A percentile compares a stretch with the other conserved stretches of the same genome.
These are phyloP conservation scores for Podaxis sp. DNA, from an alignment of 768 basidiomycete genomes.

Conservation along the genomic window DNA sequence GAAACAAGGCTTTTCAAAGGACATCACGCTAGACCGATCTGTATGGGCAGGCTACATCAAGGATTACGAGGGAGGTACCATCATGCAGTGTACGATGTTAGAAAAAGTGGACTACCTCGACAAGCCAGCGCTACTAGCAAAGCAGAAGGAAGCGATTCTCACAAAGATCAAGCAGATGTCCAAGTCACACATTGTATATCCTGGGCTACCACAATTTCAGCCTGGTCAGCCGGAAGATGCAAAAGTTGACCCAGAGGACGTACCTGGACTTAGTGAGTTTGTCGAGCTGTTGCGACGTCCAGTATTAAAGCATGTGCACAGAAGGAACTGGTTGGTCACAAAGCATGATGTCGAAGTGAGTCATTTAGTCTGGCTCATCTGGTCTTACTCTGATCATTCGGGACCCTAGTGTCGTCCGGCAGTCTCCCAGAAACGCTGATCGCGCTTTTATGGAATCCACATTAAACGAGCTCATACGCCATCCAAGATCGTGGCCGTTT, in stretches of 20 bases:
- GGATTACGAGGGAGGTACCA: constrained; percentile 98
- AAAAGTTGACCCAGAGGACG: constrained; percentile 67
- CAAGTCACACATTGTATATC: constrained; percentile 81
- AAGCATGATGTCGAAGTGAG: constrained; percentile 74
- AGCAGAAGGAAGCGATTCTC: constrained; percentile 88
- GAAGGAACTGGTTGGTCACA: constrained; percentile 94
- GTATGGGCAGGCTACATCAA: constrained; percentile 99
- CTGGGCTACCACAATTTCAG: constrained; percentile 77
- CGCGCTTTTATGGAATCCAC: constrained; percentile 73
- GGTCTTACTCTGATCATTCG: neutral
- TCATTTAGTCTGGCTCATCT: constrained; percentile 6
- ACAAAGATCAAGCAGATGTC: constrained; percentile 86
- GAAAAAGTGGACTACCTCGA: constrained; percentile 87
- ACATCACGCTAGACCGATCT: constrained; percentile 87
- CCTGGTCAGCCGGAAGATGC: constrained; percentile 51
- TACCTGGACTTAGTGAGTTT: constrained; percentile 82
- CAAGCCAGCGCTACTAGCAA: constrained; percentile 69
- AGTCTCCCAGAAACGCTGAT: constrained; percentile 48
- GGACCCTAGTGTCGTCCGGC: constrained; percentile 32
- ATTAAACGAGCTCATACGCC: constrained; percentile 73
- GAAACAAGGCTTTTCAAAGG: constrained; percentile 98
- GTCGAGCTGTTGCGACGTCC: neutral
- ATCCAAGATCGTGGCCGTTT: constrained; percentile 89
- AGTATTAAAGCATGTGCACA: constrained; percentile 26
- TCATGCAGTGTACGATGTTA: constrained; percentile 99